phyloP scores from a whole-genome alignment of 768 basidiomycete genomes.

The Boletus sp. region DNA sequence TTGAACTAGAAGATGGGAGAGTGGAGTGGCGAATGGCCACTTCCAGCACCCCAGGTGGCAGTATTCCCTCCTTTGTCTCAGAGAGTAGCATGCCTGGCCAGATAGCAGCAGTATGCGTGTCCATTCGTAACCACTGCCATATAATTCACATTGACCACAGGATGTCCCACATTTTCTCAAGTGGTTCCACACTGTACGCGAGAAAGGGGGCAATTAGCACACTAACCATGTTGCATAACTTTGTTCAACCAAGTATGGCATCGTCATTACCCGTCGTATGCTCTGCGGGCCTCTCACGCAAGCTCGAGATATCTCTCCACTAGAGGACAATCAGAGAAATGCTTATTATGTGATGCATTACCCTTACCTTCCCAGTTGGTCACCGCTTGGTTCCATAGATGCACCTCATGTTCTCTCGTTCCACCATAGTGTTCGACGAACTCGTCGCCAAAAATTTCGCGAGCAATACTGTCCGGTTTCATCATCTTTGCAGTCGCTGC shows the following conservation, averaged over 20 bases:
- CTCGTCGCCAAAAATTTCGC: conserved; percentile 82
- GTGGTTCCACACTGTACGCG: conserved; percentile 49
- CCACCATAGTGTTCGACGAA: conserved; percentile 96
- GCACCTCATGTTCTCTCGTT: conserved; percentile 90
- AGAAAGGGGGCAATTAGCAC: conserved; percentile 3
- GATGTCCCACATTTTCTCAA: conserved; percentile 72
- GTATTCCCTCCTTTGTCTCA: conserved; percentile 60
- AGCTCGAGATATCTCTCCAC: conserved; percentile 87
- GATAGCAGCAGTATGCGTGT: conserved; percentile 51
- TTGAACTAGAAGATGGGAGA: conserved; percentile 57
- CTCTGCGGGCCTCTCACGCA: conserved; percentile 39
- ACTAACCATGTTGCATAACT: neutral
- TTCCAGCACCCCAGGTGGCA: conserved; percentile 67
- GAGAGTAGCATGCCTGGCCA: conserved; percentile 59
- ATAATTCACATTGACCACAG: conserved; percentile 32
- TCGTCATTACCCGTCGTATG: neutral
- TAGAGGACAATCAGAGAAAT: conserved; percentile 29
- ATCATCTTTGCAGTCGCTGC: conserved; percentile 81
- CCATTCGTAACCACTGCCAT: neutral
- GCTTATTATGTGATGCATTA: neutral
- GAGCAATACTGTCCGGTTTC: conserved; percentile 70
- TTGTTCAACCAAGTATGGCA: neutral
- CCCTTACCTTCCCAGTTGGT: conserved; percentile 89
- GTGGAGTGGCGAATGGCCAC: conserved; percentile 83
- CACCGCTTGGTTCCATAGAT: conserved; percentile 82